Percentiles rank a stretch among this genome's conserved stretches.
Conservation (phyloP, 1,284 basidiomycete genomes). For the Tilletiopsis washingtonensis region DNA sequence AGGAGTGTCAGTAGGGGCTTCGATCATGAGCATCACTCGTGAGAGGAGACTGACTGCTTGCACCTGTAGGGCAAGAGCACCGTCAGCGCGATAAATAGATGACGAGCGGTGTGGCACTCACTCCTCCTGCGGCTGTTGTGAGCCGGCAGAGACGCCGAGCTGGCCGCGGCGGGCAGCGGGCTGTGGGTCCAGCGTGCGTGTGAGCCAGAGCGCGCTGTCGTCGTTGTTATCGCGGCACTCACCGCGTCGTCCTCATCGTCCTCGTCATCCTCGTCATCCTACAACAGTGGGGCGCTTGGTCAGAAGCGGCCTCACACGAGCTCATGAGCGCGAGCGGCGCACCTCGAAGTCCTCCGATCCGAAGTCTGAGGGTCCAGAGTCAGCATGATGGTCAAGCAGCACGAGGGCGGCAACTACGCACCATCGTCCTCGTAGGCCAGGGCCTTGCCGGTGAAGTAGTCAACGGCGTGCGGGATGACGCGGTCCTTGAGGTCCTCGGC, state of each 20-base stretch:
- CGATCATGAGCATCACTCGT: too few relatives aligned
- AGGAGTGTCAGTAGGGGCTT: too few relatives aligned
- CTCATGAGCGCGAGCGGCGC: neutral
- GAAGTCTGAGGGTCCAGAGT: slow-evolving; percentile 59
- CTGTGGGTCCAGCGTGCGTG: too few relatives aligned
- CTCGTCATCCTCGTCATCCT: slow-evolving; percentile 38
- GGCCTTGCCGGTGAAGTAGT: slow-evolving; percentile 83
- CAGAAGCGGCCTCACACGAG: too few relatives aligned
- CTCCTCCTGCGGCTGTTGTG: slow-evolving; percentile 32
- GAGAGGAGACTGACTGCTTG: too few relatives aligned
- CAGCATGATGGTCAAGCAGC: too few relatives aligned
- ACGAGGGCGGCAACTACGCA: too few relatives aligned
- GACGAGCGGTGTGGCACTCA: too few relatives aligned
- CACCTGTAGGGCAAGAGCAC: too few relatives aligned
- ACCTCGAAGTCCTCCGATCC: slow-evolving; percentile 54
- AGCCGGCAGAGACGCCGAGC: slow-evolving; percentile 21
- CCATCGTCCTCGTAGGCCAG: slow-evolving; percentile 71
- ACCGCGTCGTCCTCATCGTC: slow-evolving; percentile 44
- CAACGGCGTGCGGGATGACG: slow-evolving; percentile 87
- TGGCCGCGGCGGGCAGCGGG: slow-evolving; percentile 19
- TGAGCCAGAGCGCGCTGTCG: too few relatives aligned
- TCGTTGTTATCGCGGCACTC: slow-evolving; percentile 7
- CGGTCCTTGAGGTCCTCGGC: slow-evolving; percentile 98
- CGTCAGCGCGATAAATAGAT: too few relatives aligned
- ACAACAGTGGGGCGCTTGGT: neutral